phyloP scores from a whole-genome alignment of 805 yeast genomes.

The Saccharomycopsis sp. region DNA sequence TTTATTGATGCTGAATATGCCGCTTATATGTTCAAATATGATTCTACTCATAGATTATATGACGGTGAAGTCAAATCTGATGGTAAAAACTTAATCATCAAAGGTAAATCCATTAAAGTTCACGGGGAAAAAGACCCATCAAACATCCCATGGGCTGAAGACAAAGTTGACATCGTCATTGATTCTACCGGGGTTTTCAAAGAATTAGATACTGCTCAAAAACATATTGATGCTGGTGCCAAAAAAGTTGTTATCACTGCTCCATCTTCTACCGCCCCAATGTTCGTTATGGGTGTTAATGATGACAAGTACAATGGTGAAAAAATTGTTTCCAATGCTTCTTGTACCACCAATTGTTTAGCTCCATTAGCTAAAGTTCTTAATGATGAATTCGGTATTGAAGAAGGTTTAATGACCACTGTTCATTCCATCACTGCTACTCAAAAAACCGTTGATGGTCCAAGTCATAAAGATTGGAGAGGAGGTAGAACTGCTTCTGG shows the following conservation, averaged over 20 bases:
- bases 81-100: slow-evolving; percentile 41
- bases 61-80: slow-evolving; percentile 52
- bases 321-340: slow-evolving; percentile 81
- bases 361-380: slow-evolving; percentile 90
- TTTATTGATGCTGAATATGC: slow-evolving; percentile 61
- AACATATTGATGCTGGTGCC: slow-evolving; percentile 86
- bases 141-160: slow-evolving; percentile 77
- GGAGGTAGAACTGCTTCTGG: slow-evolving; percentile 97
- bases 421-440: slow-evolving; percentile 95
- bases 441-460: slow-evolving; percentile 95
- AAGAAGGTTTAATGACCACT: slow-evolving; percentile 92
- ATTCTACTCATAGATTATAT: slow-evolving; percentile 60
- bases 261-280: slow-evolving; percentile 89
- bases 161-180: slow-evolving; percentile 75
- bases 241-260: slow-evolving; percentile 93
- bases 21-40: slow-evolving; percentile 67
- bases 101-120: slow-evolving; percentile 33
- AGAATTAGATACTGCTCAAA: slow-evolving; percentile 65
- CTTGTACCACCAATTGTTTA: slow-evolving; percentile 93
- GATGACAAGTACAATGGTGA: slow-evolving; percentile 68
- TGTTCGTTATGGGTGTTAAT: slow-evolving; percentile 92
- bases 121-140: slow-evolving; percentile 82
- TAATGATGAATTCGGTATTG: slow-evolving; percentile 77
- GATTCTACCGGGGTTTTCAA: slow-evolving; percentile 96
- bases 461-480: slow-evolving; percentile 97